A percentile compares a stretch with the other conserved stretches of the same genome.
Conservation (phyloP, 345 rosid species). For the Aquilaria malaccensis region DNA sequence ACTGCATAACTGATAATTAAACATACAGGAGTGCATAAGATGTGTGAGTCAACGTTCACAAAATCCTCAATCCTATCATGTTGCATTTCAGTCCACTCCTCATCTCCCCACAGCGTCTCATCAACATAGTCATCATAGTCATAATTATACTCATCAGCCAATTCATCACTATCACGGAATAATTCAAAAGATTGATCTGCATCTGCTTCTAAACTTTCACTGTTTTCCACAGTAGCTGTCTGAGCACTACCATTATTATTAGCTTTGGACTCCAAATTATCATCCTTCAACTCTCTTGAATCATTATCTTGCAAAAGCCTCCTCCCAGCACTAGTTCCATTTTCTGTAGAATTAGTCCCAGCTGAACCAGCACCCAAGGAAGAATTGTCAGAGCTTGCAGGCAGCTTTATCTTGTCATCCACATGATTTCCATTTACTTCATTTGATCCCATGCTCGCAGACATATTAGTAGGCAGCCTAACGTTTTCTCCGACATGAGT, state of each 20-base stretch:
- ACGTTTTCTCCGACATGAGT: no score
- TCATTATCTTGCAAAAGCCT: conserved; percentile 66
- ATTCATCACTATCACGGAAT: conserved; percentile 84
- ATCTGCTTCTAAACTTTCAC: conserved; percentile 69
- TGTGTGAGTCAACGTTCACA: conserved; percentile 85
- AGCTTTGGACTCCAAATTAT: conserved; percentile 39
- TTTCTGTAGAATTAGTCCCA: conserved; percentile 31
- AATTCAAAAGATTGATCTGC: conserved; percentile 93
- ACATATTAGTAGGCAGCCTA: no score
- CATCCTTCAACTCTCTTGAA: conserved; percentile 38
- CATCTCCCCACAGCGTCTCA: conserved; percentile 93
- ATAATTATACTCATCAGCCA: conserved; percentile 79
- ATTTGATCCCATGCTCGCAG: conserved; percentile 14
- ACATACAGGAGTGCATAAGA: conserved; percentile 95
- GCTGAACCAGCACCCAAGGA: conserved; percentile 24
- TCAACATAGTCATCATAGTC: conserved; percentile 94
- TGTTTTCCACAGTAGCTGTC: conserved; percentile 78
- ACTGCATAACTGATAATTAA: conserved; percentile 13
- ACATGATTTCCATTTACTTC: conserved; percentile 18
- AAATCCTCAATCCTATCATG: conserved; percentile 89
- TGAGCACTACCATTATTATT: conserved; percentile 31
- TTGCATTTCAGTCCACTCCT: conserved; percentile 81
- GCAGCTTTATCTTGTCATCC: conserved; percentile 33
- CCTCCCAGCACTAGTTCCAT: conserved; percentile 49
- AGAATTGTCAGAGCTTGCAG: conserved; percentile 30